Conservation (phyloP, 176 grass and related monocot genomes). For the Canna indica region DNA sequence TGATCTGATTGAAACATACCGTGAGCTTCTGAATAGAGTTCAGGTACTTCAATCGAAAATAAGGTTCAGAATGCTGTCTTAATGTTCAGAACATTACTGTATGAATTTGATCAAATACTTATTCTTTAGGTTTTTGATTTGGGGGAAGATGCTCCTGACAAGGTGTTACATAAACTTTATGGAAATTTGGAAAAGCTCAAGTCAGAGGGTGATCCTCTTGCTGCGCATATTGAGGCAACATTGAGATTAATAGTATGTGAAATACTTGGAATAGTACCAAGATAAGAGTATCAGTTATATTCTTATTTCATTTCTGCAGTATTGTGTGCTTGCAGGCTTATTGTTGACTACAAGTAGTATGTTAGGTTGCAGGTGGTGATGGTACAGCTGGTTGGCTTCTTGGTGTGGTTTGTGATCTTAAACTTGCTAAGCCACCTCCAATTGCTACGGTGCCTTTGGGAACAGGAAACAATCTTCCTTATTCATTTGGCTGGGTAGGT, state of each 20-base stretch:
- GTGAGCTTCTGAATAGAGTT: conserved; percentile 58
- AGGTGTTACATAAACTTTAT: conserved; percentile 72
- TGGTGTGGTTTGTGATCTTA: conserved; percentile 87
- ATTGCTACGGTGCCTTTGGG: conserved; percentile 84
- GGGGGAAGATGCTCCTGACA: conserved; percentile 76
- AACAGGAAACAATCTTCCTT: conserved; percentile 94
- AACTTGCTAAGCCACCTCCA: conserved; percentile 56
- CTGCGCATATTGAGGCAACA: conserved; percentile 45
- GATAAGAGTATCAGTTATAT: conserved; percentile 6
- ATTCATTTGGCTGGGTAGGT: conserved; percentile 49
- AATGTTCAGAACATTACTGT: neutral
- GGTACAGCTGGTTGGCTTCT: conserved; percentile 95
- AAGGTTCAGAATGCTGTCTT: neutral
- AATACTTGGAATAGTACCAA: neutral
- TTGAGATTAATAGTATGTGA: conserved; percentile 86
- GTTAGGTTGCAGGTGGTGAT: conserved; percentile 92
- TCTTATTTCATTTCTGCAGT: neutral
- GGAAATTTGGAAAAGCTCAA: conserved; percentile 73
- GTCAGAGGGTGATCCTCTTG: conserved; percentile 34
- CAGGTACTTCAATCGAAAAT: conserved; percentile 36
- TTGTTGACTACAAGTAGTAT: conserved; percentile 23
- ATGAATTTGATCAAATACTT: neutral
- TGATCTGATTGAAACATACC: conserved; percentile 63
- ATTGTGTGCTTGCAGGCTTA: neutral
- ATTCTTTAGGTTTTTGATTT: conserved; percentile 76